Evolutionary conservation across 2,329 filamentous ascomycete genomes (phyloP).

Genomic region (Phoma sp.): DNA sequence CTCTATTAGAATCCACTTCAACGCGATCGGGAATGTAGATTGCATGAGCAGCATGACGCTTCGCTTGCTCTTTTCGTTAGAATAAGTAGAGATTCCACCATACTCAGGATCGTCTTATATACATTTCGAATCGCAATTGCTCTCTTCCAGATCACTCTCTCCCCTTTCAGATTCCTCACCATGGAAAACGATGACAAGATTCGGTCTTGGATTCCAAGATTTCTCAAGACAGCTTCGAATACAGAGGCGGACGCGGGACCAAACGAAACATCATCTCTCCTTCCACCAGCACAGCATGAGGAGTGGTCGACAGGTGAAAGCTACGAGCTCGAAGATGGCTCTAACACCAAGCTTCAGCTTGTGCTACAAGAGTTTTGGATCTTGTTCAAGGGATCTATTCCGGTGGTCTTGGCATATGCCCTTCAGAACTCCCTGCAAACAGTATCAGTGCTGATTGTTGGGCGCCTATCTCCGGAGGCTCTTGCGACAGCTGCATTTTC

Average conservation of each 20-base stretch:
- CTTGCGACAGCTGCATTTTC: conserved; percentile 84
- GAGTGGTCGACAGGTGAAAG: conserved; percentile 46
- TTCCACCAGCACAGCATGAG: conserved; percentile 49
- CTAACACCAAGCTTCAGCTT: conserved; percentile 44
- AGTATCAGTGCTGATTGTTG: conserved; percentile 79
- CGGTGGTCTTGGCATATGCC: conserved; percentile 83
- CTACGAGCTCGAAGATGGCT: conserved; percentile 48
- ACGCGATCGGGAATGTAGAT: conserved; percentile 7
- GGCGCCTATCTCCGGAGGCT: conserved; percentile 78
- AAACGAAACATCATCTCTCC: conserved; percentile 52
- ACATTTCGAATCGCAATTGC: not conserved
- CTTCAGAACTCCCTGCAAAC: conserved; percentile 88
- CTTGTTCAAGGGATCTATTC: conserved; percentile 71
- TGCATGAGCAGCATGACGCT: conserved; percentile 23
- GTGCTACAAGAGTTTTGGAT: conserved; percentile 68
- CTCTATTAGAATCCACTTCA: conserved; percentile 26
- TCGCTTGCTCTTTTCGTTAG: conserved; percentile 5
- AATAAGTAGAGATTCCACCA: not conserved
- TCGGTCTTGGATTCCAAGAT: conserved; percentile 39
- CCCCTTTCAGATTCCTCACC: not conserved
- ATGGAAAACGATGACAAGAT: conserved; percentile 33
- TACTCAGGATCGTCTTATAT: not conserved
- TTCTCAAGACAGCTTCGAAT: conserved; percentile 29
- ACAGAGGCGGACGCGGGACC: conserved; percentile 35
- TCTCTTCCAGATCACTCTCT: not conserved